Percentiles rank a stretch among this genome's conserved stretches.
Evolutionary conservation across 305 asterid genomes (phyloP).

Genomic region (Salvia sclarea): DNA sequence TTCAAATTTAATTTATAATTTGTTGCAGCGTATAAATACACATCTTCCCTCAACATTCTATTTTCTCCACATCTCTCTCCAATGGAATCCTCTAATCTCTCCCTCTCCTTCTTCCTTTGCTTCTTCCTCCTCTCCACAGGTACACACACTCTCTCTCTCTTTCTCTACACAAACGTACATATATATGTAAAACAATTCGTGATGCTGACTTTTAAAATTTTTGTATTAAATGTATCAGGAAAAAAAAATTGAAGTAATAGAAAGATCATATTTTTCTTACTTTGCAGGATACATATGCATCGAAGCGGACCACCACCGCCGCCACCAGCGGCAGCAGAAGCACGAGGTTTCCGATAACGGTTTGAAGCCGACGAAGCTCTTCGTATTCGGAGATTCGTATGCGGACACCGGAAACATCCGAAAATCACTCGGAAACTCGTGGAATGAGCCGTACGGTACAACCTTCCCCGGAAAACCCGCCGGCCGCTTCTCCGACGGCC

Average conservation of each 20-base stretch:
- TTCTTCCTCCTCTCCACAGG: constrained; percentile 44
- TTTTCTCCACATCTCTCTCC: constrained; percentile 23
- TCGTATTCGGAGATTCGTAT: constrained; percentile 69
- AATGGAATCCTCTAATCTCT: constrained; percentile 37
- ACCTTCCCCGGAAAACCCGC: constrained; percentile 79
- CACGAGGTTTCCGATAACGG: constrained; percentile 6
- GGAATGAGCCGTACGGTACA: constrained; percentile 61
- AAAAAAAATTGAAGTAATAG: too few relatives aligned
- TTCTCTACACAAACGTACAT: neutral
- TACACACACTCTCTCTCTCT: neutral
- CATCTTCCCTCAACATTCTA: neutral
- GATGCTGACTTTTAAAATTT: too few relatives aligned
- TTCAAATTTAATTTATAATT: constrained; percentile 1
- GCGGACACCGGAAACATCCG: constrained; percentile 62
- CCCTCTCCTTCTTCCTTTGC: constrained; percentile 32
- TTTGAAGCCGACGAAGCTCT: constrained; percentile 31
- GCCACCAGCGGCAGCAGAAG: constrained; percentile 20
- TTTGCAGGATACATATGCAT: constrained; percentile 25
- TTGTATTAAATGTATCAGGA: too few relatives aligned
- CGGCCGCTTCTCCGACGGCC: constrained; percentile 75
- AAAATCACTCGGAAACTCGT: constrained; percentile 44
- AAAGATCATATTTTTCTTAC: neutral
- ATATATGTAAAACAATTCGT: too few relatives aligned
- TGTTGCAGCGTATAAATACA: constrained; percentile 5
- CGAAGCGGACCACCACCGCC: constrained; percentile 15